Percentiles rank a stretch among this genome's conserved stretches.
These are phyloP conservation scores for Trichomonas gallinae DNA, from an alignment of 208 protist genomes.

Conservation along the genomic window DNA sequence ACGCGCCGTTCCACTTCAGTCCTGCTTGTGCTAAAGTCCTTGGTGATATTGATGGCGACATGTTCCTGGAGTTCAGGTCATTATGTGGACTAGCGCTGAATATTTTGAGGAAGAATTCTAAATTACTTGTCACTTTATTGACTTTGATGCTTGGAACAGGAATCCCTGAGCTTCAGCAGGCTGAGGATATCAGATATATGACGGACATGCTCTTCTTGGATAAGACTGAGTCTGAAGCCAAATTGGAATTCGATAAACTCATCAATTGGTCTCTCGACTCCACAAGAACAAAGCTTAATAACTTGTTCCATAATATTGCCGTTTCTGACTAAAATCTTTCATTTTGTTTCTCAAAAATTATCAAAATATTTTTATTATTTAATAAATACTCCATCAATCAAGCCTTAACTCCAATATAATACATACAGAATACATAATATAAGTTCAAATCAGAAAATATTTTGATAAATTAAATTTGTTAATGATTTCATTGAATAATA, in stretches of 20 bases:
- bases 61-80: background rate
- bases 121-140: background rate
- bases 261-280: background rate
- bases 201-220: background rate
- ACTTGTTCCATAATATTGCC: background rate
- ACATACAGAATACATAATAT: too few species aligned
- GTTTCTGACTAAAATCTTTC: background rate
- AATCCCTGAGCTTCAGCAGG: conserved; percentile 4
- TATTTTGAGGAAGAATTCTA: background rate
- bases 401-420: too few species aligned
- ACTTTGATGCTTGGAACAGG: conserved; percentile 1
- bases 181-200: background rate
- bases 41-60: background rate
- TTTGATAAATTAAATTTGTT: too few species aligned
- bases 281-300: background rate
- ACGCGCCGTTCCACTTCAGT: conserved; percentile 70
- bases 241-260: background rate
- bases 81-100: background rate
- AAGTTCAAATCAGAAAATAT: too few species aligned
- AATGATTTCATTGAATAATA: too few species aligned
- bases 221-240: background rate
- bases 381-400: too few species aligned
- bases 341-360: too few species aligned
- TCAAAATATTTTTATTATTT: too few species aligned
- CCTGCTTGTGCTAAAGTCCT: conserved; percentile 24